Evolutionary conservation across 1,284 basidiomycete genomes (phyloP).

Genomic region (Xerocomus subilludens): DNA sequence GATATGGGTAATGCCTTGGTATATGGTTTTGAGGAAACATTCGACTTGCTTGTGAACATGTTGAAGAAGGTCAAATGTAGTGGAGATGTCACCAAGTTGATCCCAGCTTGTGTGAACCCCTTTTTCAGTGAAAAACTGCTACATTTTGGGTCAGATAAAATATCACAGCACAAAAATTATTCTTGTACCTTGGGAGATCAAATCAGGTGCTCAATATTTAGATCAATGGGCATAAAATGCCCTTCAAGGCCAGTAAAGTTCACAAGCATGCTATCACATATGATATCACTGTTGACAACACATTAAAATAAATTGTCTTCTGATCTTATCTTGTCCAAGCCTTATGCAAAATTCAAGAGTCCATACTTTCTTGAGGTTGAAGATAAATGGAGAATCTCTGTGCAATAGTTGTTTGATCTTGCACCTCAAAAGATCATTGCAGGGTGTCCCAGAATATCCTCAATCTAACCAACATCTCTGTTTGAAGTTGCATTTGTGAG

Average conservation of each 20-base stretch:
- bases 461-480: constrained; percentile 48
- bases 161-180: neutral
- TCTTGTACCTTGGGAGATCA: constrained; percentile 19
- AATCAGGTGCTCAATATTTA: constrained; percentile 44
- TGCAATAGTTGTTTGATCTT: constrained; percentile 50
- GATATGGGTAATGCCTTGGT: constrained; percentile 44
- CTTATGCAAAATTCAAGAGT: constrained; percentile 43
- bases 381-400: constrained; percentile 48
- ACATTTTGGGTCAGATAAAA: constrained; percentile 30
- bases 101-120: constrained; percentile 30
- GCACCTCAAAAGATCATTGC: constrained; percentile 47
- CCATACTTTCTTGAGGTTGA: constrained; percentile 49
- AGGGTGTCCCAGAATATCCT: constrained; percentile 49
- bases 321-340: constrained; percentile 24
- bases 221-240: constrained; percentile 45
- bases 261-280: constrained; percentile 44
- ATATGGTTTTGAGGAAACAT: constrained; percentile 30
- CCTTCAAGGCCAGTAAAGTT: constrained; percentile 43
- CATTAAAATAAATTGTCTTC: neutral
- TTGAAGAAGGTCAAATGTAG: constrained; percentile 41
- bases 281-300: constrained; percentile 46
- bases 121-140: neutral
- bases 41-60: constrained; percentile 42
- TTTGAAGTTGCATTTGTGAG: constrained; percentile 39
- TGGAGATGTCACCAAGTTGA: constrained; percentile 45